Percentiles rank a stretch among this genome's conserved stretches.
phyloP scores from a whole-genome alignment of 1,284 basidiomycete species.

The Earliella scabrosa region DNA sequence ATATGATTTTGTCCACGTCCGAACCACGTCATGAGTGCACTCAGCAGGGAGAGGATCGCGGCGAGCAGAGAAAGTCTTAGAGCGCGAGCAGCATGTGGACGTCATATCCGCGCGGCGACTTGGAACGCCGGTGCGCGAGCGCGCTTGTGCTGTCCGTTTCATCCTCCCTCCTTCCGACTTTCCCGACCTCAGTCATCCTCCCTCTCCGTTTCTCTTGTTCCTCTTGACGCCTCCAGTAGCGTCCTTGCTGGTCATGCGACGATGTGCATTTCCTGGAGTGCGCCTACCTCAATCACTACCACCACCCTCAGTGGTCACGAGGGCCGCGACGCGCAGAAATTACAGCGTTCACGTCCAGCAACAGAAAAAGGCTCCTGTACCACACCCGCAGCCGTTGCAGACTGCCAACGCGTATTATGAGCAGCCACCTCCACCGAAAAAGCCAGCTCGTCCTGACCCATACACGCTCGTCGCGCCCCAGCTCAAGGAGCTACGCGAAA shows the following conservation, averaged over 20 bases:
- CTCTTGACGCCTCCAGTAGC: slow-evolving; percentile 25
- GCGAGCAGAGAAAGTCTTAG: background rate
- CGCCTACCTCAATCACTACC: slow-evolving; percentile 28
- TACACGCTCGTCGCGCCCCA: slow-evolving; percentile 74
- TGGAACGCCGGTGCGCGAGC: slow-evolving; percentile 6
- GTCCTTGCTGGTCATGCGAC: slow-evolving; percentile 41
- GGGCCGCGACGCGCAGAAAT: slow-evolving; percentile 26
- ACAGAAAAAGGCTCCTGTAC: slow-evolving; percentile 24
- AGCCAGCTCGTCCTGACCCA: slow-evolving; percentile 55
- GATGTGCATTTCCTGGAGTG: slow-evolving; percentile 36
- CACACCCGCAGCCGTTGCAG: slow-evolving; percentile 22
- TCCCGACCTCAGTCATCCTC: slow-evolving; percentile 8
- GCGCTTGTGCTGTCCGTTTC: background rate
- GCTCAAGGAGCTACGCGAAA: slow-evolving; percentile 75
- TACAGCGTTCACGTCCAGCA: slow-evolving; percentile 37
- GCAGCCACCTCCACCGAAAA: slow-evolving; percentile 15
- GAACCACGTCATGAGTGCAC: background rate
- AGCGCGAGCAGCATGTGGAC: background rate
- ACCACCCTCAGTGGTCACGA: slow-evolving; percentile 29
- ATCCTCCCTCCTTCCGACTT: background rate
- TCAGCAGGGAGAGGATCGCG: background rate
- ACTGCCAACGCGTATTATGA: slow-evolving; percentile 19
- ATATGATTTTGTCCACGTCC: background rate
- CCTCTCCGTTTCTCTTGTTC: slow-evolving; percentile 12
- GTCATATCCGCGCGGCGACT: slow-evolving; percentile 1